phyloP scores from a whole-genome alignment of 495 filamentous ascomycete genomes.

The Chlorociboria aeruginascens region DNA sequence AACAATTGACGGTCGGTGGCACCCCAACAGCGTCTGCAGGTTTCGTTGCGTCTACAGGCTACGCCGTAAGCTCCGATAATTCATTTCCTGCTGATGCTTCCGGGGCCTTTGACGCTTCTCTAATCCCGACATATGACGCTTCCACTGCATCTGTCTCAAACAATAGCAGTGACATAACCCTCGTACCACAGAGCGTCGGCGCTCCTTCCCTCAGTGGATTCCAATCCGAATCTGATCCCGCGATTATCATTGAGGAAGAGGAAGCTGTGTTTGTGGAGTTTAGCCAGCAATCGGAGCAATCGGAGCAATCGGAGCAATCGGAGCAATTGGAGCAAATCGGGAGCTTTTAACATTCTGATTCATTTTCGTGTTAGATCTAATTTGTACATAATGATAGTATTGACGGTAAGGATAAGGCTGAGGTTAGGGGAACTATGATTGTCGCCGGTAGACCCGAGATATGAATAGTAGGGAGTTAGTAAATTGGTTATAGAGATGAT shows the following conservation, averaged over 20 bases:
- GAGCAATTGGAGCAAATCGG: background rate
- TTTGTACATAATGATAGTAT: slow-evolving; percentile 1
- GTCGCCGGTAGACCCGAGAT: slow-evolving; percentile 17
- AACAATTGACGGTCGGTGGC: background rate
- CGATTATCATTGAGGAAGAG: slow-evolving; percentile 10
- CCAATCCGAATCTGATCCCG: slow-evolving; percentile 7
- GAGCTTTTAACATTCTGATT: background rate
- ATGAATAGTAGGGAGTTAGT: background rate
- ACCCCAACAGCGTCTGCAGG: background rate
- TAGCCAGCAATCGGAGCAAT: background rate
- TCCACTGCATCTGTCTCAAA: background rate
- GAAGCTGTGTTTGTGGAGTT: slow-evolving; percentile 9
- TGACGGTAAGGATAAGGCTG: background rate
- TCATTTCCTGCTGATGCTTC: background rate
- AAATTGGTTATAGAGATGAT: too few relatives aligned
- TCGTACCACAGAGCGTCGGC: slow-evolving; percentile 7
- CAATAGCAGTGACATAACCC: background rate
- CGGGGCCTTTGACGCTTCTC: background rate
- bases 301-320: background rate
- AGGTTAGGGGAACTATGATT: background rate
- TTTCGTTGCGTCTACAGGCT: background rate
- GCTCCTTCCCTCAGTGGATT: slow-evolving; percentile 4
- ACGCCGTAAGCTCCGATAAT: too few relatives aligned
- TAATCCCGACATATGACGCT: background rate
- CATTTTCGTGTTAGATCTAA: background rate